These are phyloP conservation scores for Colletotrichum camelliae DNA, from an alignment of 2,329 filamentous ascomycete species.

Conservation along the genomic window DNA sequence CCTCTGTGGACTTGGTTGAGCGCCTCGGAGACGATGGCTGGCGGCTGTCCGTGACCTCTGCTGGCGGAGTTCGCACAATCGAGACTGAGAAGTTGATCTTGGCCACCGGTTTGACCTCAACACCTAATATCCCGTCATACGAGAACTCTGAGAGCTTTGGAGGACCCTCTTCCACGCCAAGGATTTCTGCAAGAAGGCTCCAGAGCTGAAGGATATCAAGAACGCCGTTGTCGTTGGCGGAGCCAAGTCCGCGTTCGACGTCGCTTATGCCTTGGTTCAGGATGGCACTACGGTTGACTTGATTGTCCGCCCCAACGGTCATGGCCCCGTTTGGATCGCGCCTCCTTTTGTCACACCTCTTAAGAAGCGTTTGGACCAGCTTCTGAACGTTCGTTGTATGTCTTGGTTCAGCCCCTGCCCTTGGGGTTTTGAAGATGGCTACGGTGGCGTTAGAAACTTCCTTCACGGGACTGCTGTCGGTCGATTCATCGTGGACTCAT, in stretches of 20 bases:
- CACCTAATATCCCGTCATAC: conserved; percentile 45
- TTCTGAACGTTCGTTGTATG: conserved; percentile 59
- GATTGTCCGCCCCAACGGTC: conserved; percentile 53
- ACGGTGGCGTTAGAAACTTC: conserved; percentile 48
- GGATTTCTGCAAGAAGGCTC: conserved; percentile 41
- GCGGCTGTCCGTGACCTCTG: neutral
- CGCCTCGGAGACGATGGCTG: neutral
- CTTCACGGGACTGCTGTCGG: conserved; percentile 57
- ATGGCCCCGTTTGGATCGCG: conserved; percentile 60
- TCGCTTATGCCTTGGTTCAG: conserved; percentile 58
- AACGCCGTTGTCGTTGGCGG: conserved; percentile 56
- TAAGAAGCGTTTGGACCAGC: conserved; percentile 64
- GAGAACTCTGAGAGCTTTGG: conserved; percentile 40
- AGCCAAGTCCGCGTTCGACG: conserved; percentile 64
- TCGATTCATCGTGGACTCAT: conserved; percentile 48
- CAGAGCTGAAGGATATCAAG: conserved; percentile 35
- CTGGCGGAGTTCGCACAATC: conserved; percentile 10
- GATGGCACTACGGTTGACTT: conserved; percentile 48
- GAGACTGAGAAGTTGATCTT: conserved; percentile 47
- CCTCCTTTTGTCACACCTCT: conserved; percentile 65
- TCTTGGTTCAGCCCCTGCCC: conserved; percentile 71
- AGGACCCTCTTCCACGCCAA: conserved; percentile 48
- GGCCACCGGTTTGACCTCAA: conserved; percentile 55
- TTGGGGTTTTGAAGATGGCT: conserved; percentile 64
- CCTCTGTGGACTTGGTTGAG: conserved; percentile 50